A percentile compares a stretch with the other conserved stretches of the same genome.
Conservation (phyloP, 1,284 basidiomycete genomes). For the Ganoderma lucidum region DNA sequence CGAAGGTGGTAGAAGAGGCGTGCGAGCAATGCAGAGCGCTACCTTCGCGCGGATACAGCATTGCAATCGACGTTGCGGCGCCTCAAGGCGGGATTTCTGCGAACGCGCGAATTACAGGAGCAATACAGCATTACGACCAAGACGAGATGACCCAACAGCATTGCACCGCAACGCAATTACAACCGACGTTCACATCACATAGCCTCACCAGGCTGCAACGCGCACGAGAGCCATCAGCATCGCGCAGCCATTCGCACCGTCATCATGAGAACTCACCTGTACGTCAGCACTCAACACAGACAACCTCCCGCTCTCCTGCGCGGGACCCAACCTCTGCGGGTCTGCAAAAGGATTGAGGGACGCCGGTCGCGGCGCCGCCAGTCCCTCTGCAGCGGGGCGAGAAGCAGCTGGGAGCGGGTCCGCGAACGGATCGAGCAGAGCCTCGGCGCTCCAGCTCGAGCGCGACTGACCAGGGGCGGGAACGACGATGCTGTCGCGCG, state of each 20-base stretch:
- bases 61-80: neutral
- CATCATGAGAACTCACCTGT: neutral
- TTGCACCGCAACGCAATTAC: neutral
- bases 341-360: neutral
- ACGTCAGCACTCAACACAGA: slow-evolving; percentile 1
- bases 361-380: neutral
- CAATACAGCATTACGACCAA: neutral
- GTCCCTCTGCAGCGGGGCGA: neutral
- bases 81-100: neutral
- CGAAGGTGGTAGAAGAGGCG: neutral
- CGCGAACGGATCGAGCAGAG: neutral
- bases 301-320: neutral
- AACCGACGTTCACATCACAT: neutral
- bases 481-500: neutral
- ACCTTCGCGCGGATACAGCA: neutral
- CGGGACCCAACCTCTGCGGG: neutral
- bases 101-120: neutral
- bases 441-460: neutral
- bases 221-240: neutral
- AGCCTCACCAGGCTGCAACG: neutral
- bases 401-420: neutral
- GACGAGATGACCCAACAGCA: neutral
- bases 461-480: neutral
- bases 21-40: neutral
- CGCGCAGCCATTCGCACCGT: neutral